Evolutionary conservation across 306 rosid species (phyloP).

Genomic region (Crotalaria pallida): DNA sequence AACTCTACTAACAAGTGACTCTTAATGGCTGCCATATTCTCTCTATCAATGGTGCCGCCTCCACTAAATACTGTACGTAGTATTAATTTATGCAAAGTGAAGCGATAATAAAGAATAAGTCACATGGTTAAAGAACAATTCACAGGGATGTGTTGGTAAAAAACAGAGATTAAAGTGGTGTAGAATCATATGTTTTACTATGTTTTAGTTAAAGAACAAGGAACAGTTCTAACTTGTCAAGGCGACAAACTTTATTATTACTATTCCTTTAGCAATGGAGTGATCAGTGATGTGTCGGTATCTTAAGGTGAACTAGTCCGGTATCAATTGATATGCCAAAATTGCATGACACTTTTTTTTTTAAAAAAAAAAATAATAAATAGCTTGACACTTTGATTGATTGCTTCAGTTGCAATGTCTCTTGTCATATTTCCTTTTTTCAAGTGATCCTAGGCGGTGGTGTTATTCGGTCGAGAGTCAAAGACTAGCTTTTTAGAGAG

Average conservation of each 20-base stretch:
- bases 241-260: not conserved
- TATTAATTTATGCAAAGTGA: not conserved
- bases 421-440: too few species aligned
- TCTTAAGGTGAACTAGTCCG: not conserved
- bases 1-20: not conserved
- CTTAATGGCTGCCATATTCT: not conserved
- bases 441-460: too few species aligned
- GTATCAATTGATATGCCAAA: too few species aligned
- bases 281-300: not conserved
- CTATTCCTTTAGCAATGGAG: not conserved
- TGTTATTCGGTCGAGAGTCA: too few species aligned
- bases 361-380: too few species aligned
- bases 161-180: not conserved
- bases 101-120: not conserved
- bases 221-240: not conserved
- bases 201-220: not conserved
- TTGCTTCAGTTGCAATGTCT: too few species aligned
- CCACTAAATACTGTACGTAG: not conserved
- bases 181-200: not conserved
- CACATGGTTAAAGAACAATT: not conserved
- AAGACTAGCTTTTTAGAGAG: too few species aligned
- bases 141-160: not conserved
- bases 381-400: too few species aligned
- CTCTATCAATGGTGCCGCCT: not conserved
- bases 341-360: too few species aligned